Conservation (phyloP, 2,329 filamentous ascomycete genomes). For the Neonectria punicea region DNA sequence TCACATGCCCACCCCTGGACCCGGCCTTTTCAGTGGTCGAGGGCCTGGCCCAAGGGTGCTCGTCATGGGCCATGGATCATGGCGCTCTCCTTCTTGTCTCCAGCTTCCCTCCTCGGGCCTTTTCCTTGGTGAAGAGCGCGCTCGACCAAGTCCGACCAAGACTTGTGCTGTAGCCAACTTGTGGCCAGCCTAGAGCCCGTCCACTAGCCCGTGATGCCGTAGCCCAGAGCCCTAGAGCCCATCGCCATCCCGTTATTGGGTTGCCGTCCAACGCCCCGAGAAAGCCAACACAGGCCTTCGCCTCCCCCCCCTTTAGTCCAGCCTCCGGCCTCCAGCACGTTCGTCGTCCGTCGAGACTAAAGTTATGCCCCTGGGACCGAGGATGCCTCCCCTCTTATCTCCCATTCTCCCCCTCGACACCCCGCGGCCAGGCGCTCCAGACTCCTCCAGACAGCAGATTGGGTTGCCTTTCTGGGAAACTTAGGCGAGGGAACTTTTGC, state of each 20-base stretch:
- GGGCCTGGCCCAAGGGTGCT: constrained; percentile 26
- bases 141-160: neutral
- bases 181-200: neutral
- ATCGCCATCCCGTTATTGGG: constrained; percentile 1
- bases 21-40: constrained; percentile 42
- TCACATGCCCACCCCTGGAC: constrained; percentile 43
- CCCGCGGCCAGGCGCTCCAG: constrained; percentile 39
- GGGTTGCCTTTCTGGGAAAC: constrained; percentile 50
- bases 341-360: neutral
- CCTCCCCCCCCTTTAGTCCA: neutral
- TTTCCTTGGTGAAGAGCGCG: constrained; percentile 32
- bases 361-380: constrained; percentile 25
- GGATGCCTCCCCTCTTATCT: constrained; percentile 40
- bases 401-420: constrained; percentile 31
- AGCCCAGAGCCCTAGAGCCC: constrained; percentile 5
- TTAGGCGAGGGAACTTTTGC: constrained; percentile 56
- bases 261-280: constrained; percentile 3
- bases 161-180: neutral
- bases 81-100: constrained; percentile 31
- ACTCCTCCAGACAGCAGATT: constrained; percentile 44
- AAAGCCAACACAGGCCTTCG: neutral
- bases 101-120: constrained; percentile 38
- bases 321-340: constrained; percentile 13
- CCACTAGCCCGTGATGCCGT: constrained; percentile 2
- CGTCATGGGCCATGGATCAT: constrained; percentile 31